phyloP scores from a whole-genome alignment of 192 early-diverging fungal species.

The Entomortierella chlamydospora region DNA sequence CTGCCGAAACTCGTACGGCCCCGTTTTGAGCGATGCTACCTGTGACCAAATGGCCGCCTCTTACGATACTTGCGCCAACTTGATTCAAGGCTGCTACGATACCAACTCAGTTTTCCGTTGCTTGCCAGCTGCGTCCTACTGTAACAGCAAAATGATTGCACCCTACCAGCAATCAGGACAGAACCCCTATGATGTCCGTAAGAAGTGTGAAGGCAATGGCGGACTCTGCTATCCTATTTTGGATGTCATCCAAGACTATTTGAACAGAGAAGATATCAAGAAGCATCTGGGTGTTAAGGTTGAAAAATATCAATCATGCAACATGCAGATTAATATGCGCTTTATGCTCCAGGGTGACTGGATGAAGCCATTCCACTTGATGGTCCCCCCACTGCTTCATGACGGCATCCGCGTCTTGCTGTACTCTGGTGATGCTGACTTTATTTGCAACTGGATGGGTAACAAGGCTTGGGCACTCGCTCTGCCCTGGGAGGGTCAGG shows the following conservation, averaged over 20 bases:
- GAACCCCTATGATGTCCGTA: conserved; percentile 96
- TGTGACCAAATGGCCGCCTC: conserved; percentile 82
- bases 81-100: conserved; percentile 89
- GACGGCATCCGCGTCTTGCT: conserved; percentile 86
- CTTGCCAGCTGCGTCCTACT: conserved; percentile 86
- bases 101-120: conserved; percentile 81
- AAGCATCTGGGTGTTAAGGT: conserved; percentile 77
- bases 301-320: conserved; percentile 82
- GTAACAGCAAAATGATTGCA: conserved; percentile 82
- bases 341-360: conserved; percentile 56
- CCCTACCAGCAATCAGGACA: conserved; percentile 85
- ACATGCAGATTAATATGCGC: conserved; percentile 78
- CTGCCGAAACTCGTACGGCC: conserved; percentile 78
- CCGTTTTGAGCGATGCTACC: conserved; percentile 77
- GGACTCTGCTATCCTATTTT: conserved; percentile 94
- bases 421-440: conserved; percentile 95
- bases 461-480: conserved; percentile 93
- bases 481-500: conserved; percentile 85
- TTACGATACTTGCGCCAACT: conserved; percentile 77
- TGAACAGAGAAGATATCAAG: conserved; percentile 84
- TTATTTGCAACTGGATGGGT: conserved; percentile 91
- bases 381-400: conserved; percentile 79
- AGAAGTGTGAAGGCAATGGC: conserved; percentile 80
- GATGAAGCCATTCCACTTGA: conserved; percentile 84
- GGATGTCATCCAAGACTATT: conserved; percentile 79